Conservation (phyloP, 768 basidiomycete genomes). For the Hericium erinaceus region DNA sequence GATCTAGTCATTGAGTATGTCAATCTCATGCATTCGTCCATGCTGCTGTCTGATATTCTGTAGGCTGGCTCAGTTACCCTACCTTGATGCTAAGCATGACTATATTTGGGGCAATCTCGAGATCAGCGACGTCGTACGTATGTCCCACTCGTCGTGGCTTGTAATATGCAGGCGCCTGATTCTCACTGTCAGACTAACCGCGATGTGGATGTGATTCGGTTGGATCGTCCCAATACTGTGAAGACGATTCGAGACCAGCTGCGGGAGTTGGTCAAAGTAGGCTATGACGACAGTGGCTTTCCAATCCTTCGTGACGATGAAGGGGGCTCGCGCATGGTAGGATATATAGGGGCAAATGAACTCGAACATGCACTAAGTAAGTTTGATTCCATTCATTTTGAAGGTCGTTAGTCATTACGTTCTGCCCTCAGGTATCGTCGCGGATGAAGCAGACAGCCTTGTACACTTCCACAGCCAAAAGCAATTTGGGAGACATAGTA, state of each 20-base stretch:
- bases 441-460: conserved; percentile 56
- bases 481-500: conserved; percentile 26
- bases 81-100: conserved; percentile 84
- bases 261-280: conserved; percentile 42
- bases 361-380: conserved; percentile 86
- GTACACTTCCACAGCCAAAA: conserved; percentile 53
- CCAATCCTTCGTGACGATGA: conserved; percentile 61
- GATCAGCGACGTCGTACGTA: conserved; percentile 69
- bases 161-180: background rate
- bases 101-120: conserved; percentile 77
- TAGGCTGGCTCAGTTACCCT: conserved; percentile 79
- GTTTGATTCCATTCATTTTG: conserved; percentile 19
- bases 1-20: conserved; percentile 85
- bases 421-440: conserved; percentile 53
- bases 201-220: conserved; percentile 58
- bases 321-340: conserved; percentile 59
- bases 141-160: background rate
- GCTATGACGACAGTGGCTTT: conserved; percentile 76
- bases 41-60: background rate
- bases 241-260: conserved; percentile 66
- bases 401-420: background rate
- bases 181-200: conserved; percentile 45
- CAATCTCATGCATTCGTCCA: background rate
- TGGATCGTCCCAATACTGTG: conserved; percentile 72
- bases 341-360: conserved; percentile 88